phyloP scores from a whole-genome alignment of 257 asterid species.

The Capsicum baccatum region DNA sequence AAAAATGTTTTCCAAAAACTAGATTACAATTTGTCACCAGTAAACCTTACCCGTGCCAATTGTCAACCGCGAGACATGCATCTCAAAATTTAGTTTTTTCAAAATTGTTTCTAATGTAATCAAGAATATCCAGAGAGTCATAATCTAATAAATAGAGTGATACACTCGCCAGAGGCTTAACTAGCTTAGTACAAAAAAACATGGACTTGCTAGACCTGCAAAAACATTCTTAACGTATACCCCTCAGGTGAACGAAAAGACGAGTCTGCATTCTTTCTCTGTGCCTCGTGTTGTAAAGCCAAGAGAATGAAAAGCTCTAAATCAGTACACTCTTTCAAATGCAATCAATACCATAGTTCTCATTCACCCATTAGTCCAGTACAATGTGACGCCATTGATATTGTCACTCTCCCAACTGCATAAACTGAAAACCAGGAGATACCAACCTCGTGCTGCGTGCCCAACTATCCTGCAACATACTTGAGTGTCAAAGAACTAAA shows the following conservation, averaged over 20 bases:
- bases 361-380: constrained; percentile 6
- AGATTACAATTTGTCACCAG: not conserved
- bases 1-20: not conserved
- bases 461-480: constrained; percentile 22
- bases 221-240: not conserved
- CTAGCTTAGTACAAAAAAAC: constrained; percentile 27
- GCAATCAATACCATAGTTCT: not conserved
- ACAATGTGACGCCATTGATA: not conserved
- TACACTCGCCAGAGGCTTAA: not conserved
- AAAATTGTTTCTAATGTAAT: not conserved
- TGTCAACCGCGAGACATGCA: not conserved
- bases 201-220: not conserved
- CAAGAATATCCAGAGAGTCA: constrained; percentile 10
- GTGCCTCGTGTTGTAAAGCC: not conserved
- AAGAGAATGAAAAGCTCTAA: not conserved
- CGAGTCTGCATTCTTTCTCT: not conserved
- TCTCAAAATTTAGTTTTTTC: no score
- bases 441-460: constrained; percentile 12
- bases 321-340: constrained; percentile 15
- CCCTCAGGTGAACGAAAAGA: not conserved
- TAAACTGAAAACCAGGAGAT: not conserved
- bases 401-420: constrained; percentile 9
- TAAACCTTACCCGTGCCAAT: not conserved
- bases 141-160: not conserved
- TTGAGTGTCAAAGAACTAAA: not conserved